These are phyloP conservation scores for button mushroom (Agaricus bisporus) DNA, from an alignment of 768 basidiomycete species.

Conservation along the genomic window DNA sequence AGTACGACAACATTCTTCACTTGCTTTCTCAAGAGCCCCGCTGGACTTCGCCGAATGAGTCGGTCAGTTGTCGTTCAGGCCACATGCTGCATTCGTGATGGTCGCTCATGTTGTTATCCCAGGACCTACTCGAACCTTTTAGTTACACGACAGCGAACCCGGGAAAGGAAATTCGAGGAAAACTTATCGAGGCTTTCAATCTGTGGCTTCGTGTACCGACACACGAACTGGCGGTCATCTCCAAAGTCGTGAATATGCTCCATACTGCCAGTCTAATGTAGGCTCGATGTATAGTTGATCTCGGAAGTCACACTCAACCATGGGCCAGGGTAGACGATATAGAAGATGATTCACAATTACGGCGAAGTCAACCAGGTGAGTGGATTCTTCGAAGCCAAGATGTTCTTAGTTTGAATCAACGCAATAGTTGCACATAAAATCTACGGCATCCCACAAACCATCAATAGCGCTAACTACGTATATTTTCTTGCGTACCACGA, in stretches of 20 bases:
- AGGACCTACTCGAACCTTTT: slow-evolving; percentile 65
- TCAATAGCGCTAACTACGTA: slow-evolving; percentile 96
- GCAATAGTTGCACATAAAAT: slow-evolving; percentile 84
- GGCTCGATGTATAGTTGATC: slow-evolving; percentile 15
- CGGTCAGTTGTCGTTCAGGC: slow-evolving; percentile 16
- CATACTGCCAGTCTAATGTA: slow-evolving; percentile 93
- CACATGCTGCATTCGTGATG: not conserved
- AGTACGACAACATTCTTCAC: slow-evolving; percentile 35
- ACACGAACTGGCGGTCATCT: slow-evolving; percentile 66
- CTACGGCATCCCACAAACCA: slow-evolving; percentile 93
- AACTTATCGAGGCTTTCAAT: slow-evolving; percentile 92
- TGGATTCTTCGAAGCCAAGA: not conserved
- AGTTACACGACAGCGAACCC: slow-evolving; percentile 77
- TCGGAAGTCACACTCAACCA: not conserved
- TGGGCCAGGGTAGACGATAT: slow-evolving; percentile 82
- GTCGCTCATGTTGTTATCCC: not conserved
- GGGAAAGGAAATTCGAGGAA: slow-evolving; percentile 87
- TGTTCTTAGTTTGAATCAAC: not conserved
- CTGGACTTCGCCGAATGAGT: slow-evolving; percentile 31
- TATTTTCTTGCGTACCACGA: slow-evolving; percentile 93
- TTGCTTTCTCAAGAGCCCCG: slow-evolving; percentile 23
- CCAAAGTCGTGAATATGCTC: slow-evolving; percentile 84
- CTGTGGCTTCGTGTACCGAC: slow-evolving; percentile 80
- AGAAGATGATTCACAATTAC: slow-evolving; percentile 83
- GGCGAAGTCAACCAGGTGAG: slow-evolving; percentile 78